Evolutionary conservation across 1,284 basidiomycete species (phyloP), one percentile per base, ranked within the genome.

Genomic region (Mycosarcoma maydis): DNA sequence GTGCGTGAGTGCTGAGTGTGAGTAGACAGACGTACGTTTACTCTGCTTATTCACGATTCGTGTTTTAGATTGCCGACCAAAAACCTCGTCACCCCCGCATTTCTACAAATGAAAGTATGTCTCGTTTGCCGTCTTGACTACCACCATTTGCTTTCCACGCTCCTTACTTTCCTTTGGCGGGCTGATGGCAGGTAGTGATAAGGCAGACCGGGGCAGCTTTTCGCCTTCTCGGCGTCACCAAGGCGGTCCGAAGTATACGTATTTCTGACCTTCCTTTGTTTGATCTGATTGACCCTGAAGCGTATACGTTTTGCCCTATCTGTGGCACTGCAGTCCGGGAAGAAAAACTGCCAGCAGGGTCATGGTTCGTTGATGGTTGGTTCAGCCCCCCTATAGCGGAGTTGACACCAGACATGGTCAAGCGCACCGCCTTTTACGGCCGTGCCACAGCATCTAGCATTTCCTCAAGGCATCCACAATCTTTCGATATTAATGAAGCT

Each of bases 151-250:
- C n/a, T n/a, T n/a, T n/a, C n/a, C n/a, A n/a, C n/a, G n/a, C n/a
- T n/a, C n/a, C n/a, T n/a, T n/a, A n/a, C n/a, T n/a, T n/a, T n/a
- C n/a, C n/a, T n/a, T n/a, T n/a, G n/a, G n/a, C n/a, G n/a, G n/a
- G n/a, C n/a, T n/a, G n/a, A n/a, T n/a, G n/a, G n/a, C n/a, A n/a
- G n/a, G n/a, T n/a, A n/a, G n/a, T n/a, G n/a, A n/a, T n/a, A n/a
- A n/a, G n/a, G n/a, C n/a, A n/a, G n/a, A n/a, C 91, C 2, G 91
- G 94, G 83, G 90, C 90, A 87, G 91, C 91, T 7, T 94, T 92
- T 57, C 92, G 92, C 2, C 87, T 88, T 61, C 86, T 86, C 13
- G 93, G 93, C 3, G 91, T 92, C 13, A 85, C 88, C 36, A 90
- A 90, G 78, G 85, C 89, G 22, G 85, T 83, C 9, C 72, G 36